phyloP scores from a whole-genome alignment of 108 stramenopile genomes.

The Nitzschia inconspicua region DNA sequence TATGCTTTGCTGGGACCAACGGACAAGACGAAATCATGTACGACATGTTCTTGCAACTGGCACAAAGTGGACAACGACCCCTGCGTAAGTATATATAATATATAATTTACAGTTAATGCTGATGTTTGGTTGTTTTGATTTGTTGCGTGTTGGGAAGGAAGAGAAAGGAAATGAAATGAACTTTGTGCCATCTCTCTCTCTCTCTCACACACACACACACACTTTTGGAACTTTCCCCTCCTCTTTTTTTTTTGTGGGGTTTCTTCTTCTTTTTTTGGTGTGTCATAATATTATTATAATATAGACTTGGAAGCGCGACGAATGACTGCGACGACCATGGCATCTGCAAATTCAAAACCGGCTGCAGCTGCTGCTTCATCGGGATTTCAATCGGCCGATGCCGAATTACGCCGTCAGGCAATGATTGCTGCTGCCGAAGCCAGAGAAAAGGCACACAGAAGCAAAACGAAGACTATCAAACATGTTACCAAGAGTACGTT shows the following conservation, averaged over 20 bases:
- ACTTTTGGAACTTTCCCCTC: no score
- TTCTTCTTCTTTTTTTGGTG: background rate
- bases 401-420: conserved; percentile 60
- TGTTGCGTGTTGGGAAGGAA: background rate
- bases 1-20: conserved; percentile 62
- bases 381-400: conserved; percentile 44
- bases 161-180: background rate
- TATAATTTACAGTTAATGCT: background rate
- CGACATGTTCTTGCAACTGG: conserved; percentile 58
- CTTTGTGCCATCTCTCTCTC: background rate
- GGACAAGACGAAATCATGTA: conserved; percentile 73
- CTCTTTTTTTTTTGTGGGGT: background rate
- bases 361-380: background rate
- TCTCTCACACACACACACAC: background rate
- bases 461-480: conserved; percentile 44
- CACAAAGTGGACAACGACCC: conserved; percentile 45
- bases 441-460: conserved; percentile 67
- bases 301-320: conserved; percentile 29
- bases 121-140: background rate
- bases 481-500: conserved; percentile 31
- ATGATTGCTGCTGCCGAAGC: conserved; percentile 84
- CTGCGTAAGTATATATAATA: conserved; percentile 28
- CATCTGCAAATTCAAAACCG: background rate
- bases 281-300: background rate
- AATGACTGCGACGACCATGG: background rate